A percentile compares a stretch with the other conserved stretches of the same genome.
Evolutionary conservation across 163 green algal genomes (phyloP).

Genomic region (Trebouxia gelatinosa): DNA sequence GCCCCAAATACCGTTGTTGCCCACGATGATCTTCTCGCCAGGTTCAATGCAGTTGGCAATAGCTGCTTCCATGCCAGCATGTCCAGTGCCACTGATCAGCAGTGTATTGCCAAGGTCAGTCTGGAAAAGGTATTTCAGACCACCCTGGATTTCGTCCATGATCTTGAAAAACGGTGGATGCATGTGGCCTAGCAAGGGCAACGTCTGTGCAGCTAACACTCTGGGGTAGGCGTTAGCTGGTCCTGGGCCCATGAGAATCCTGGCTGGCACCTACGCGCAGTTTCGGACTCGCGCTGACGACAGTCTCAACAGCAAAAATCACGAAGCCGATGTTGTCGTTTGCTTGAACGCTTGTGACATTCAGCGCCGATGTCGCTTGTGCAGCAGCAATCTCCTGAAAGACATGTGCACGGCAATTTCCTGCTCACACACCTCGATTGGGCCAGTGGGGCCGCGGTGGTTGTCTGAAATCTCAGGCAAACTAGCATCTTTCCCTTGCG

Average conservation of each 20-base stretch:
- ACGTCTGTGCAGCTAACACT: conserved; percentile 73
- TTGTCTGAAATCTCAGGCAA: conserved; percentile 12
- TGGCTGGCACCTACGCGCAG: conserved; percentile 64
- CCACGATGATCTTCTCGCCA: conserved; percentile 83
- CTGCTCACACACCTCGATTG: background rate
- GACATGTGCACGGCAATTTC: background rate
- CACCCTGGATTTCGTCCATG: conserved; percentile 77
- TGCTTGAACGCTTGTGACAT: too few species aligned
- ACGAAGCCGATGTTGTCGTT: too few species aligned
- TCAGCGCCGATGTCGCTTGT: too few species aligned
- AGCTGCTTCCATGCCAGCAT: conserved; percentile 78
- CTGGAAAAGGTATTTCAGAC: conserved; percentile 81
- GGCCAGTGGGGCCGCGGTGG: conserved; percentile 5
- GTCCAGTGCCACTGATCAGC: conserved; percentile 71
- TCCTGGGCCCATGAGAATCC: conserved; percentile 89
- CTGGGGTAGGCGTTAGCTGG: conserved; percentile 84
- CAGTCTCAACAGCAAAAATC: background rate
- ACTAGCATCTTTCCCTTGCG: conserved; percentile 1
- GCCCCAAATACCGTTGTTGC: conserved; percentile 87
- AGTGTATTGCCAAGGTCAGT: conserved; percentile 86
- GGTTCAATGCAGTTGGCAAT: conserved; percentile 93
- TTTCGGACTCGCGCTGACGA: background rate
- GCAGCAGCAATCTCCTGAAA: too few species aligned
- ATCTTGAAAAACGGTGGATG: conserved; percentile 94
- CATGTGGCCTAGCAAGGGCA: conserved; percentile 76